Evolutionary conservation across 805 yeast species (phyloP).

Genomic region (Myxozyma mucilagina): DNA sequence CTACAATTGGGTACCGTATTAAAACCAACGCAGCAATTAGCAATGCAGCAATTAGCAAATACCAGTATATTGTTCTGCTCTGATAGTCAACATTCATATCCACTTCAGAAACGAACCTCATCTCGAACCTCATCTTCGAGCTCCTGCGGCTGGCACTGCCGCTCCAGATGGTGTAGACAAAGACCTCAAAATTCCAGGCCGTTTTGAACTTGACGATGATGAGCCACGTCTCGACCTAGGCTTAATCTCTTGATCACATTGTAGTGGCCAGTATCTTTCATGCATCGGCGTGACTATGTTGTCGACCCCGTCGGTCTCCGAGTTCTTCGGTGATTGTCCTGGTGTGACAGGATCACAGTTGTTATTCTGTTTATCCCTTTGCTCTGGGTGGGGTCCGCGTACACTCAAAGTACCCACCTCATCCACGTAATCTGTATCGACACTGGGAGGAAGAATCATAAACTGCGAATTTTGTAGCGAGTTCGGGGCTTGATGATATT

Average conservation of each 20-base stretch:
- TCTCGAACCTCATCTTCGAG: background rate
- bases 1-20: too few relatives aligned
- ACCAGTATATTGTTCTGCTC: too few relatives aligned
- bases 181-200: slow-evolving; percentile 1
- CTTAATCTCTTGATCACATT: background rate
- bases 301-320: background rate
- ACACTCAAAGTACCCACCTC: background rate
- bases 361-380: background rate
- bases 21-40: too few relatives aligned
- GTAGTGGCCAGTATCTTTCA: slow-evolving; percentile 12
- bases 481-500: background rate
- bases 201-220: background rate
- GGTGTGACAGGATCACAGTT: background rate
- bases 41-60: too few relatives aligned
- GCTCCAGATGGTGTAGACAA: slow-evolving; percentile 7
- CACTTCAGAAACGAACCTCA: background rate
- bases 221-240: background rate
- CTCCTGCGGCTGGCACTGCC: background rate
- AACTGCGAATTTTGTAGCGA: background rate
- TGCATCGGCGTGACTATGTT: background rate
- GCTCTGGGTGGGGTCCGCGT: background rate
- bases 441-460: slow-evolving; percentile 14
- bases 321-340: background rate
- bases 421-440: slow-evolving; percentile 7
- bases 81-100: too few relatives aligned